Conservation (phyloP, 208 protist species). For the Leishmania guyanensis region DNA sequence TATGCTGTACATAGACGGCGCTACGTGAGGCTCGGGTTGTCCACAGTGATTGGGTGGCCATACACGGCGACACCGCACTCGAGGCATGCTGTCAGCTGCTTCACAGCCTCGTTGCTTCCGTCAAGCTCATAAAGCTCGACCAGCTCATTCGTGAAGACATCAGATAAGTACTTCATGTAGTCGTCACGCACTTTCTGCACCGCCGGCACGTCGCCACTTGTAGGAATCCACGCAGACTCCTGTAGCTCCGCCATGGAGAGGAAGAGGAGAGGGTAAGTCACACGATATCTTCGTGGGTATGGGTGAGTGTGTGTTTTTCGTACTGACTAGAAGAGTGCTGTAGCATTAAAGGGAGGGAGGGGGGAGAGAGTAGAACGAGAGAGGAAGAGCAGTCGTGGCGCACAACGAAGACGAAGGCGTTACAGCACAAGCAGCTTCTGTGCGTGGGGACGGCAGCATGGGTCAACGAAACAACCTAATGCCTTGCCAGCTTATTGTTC, state of each 20-base stretch:
- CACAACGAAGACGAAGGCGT: not conserved
- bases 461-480: not conserved
- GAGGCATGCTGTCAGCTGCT: slow-evolving; percentile 83
- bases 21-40: slow-evolving; percentile 9
- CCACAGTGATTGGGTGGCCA: slow-evolving; percentile 58
- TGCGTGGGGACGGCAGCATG: too few relatives aligned
- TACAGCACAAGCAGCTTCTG: not conserved
- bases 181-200: slow-evolving; percentile 66
- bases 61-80: slow-evolving; percentile 83
- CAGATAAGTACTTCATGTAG: slow-evolving; percentile 90
- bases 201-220: slow-evolving; percentile 22
- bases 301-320: not conserved
- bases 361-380: not conserved
- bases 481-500: not conserved
- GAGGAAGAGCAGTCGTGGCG: not conserved
- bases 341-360: not conserved
- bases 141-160: slow-evolving; percentile 83
- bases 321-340: too few relatives aligned
- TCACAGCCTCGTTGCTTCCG: slow-evolving; percentile 71
- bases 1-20: not conserved
- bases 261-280: not conserved
- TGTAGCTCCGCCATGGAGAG: slow-evolving; percentile 2
- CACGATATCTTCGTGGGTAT: not conserved
- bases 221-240: not conserved
- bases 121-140: slow-evolving; percentile 82